These are phyloP conservation scores for Penicillium paneum DNA, from an alignment of 2,329 filamentous ascomycete genomes.

Conservation along the genomic window DNA sequence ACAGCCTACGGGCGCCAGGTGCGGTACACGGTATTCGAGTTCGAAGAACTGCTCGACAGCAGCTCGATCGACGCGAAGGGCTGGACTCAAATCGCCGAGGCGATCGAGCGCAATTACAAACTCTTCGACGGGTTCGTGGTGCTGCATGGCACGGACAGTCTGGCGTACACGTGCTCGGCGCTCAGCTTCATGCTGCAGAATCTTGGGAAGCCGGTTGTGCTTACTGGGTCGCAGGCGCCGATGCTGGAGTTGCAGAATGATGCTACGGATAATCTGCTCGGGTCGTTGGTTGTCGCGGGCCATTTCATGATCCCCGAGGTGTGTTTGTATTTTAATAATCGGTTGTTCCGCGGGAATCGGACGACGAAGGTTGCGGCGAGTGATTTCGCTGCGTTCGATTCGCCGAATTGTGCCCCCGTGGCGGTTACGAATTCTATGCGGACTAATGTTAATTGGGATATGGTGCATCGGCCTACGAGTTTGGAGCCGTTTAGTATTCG, in stretches of 20 bases:
- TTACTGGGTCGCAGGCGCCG: slow-evolving; percentile 78
- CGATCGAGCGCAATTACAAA: slow-evolving; percentile 80
- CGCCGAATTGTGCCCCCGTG: slow-evolving; percentile 79
- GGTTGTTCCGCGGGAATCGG: slow-evolving; percentile 81
- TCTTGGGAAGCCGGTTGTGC: slow-evolving; percentile 83
- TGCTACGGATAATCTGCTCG: slow-evolving; percentile 84
- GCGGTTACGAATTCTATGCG: slow-evolving; percentile 77
- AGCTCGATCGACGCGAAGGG: slow-evolving; percentile 83
- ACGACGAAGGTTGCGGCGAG: slow-evolving; percentile 85
- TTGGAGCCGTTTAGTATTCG: slow-evolving; percentile 73
- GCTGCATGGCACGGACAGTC: slow-evolving; percentile 83
- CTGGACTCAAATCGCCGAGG: slow-evolving; percentile 78
- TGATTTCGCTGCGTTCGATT: slow-evolving; percentile 81
- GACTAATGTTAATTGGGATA: slow-evolving; percentile 75
- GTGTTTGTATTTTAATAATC: slow-evolving; percentile 90
- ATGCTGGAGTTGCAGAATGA: slow-evolving; percentile 91
- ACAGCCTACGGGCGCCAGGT: slow-evolving; percentile 78
- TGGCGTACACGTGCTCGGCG: slow-evolving; percentile 85
- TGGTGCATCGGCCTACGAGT: slow-evolving; percentile 69
- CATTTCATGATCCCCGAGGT: slow-evolving; percentile 93
- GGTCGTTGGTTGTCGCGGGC: slow-evolving; percentile 82
- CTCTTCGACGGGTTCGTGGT: slow-evolving; percentile 89
- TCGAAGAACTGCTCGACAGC: slow-evolving; percentile 79
- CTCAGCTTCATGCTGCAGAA: slow-evolving; percentile 92
- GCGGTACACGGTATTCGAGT: slow-evolving; percentile 80